Evolutionary conservation across 169 alveolate species (phyloP), one percentile per base, ranked within the genome.

Genomic region (Cyclospora cayetanensis): DNA sequence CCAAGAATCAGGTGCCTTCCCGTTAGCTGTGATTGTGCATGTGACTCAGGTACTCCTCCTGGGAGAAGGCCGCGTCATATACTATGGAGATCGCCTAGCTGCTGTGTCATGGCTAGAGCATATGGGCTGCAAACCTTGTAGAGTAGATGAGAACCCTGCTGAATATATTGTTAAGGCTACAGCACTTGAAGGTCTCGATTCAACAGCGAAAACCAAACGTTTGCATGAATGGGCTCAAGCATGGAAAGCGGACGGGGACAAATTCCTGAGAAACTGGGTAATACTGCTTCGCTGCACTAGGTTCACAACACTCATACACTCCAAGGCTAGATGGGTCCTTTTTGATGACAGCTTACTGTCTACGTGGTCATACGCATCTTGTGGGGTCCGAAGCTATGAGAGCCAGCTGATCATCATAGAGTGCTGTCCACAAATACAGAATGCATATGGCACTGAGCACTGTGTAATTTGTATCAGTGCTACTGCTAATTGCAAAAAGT

Each of bases 1-100:
- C 15, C 15, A 11, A 11, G 9, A 11, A 46, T 46, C 72, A 4
- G 72, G 39, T 66, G 35, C 42, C 9, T 4, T n/a, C 5, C n/a
- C 80, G 37, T 29, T 4, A 27, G 4, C 80, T 66, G 35, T 15
- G 4, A 11, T 22, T 39, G 18, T 1, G 4, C 37, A n/a, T 18
- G 70, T 50, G 39, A 77, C 37, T 41, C 72, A 85, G 91, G 91
- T 85, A 0, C 50, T 92, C 29, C 91, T 92, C 11, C 22, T 92
- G 20, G 82, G 93, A 5, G 95, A 87, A 80, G 95, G 95, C 39
- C 87, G 90, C 3, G 68, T 92, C 1, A 37, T 92, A 25, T 92
- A 87, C 85, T 92, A 46, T 52, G 95, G 95, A 27, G 90, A 35
- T 20, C 93, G 89, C 46, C 63, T 68, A 22, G 95, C 90, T 27